Percentiles rank a stretch among this genome's conserved stretches.
Conservation (phyloP, 495 filamentous ascomycete genomes). For the Neurospora sp. region DNA sequence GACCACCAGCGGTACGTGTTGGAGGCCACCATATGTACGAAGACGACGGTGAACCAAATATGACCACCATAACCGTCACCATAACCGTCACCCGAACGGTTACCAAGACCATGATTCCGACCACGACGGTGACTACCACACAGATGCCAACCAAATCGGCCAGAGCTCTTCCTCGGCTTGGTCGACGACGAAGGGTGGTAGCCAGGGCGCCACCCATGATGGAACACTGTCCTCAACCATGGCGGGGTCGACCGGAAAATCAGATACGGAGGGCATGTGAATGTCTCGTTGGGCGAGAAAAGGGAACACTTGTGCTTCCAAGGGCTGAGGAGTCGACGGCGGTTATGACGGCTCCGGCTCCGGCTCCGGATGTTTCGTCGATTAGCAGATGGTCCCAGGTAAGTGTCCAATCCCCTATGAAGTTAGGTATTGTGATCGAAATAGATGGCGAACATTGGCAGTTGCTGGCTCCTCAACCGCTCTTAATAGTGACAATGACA, state of each 20-base stretch:
- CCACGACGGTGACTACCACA: background rate
- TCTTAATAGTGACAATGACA: background rate
- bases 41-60: background rate
- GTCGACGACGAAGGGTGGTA: background rate
- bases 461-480: background rate
- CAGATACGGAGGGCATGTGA: background rate
- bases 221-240: background rate
- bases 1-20: background rate
- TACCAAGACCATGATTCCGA: background rate
- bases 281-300: background rate
- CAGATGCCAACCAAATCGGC: background rate
- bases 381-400: background rate
- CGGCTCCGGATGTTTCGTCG: background rate
- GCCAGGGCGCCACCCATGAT: background rate
- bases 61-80: background rate
- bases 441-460: rapidly evolving
- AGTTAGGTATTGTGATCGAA: background rate
- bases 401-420: background rate
- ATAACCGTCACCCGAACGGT: background rate
- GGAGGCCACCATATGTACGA: background rate
- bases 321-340: background rate
- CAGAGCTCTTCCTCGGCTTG: background rate
- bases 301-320: background rate
- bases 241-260: background rate
- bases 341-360: background rate